Percentiles rank a stretch among this genome's conserved stretches.
Evolutionary conservation across 768 basidiomycete species (phyloP).

Genomic region (button mushroom (Agaricus bisporus)): DNA sequence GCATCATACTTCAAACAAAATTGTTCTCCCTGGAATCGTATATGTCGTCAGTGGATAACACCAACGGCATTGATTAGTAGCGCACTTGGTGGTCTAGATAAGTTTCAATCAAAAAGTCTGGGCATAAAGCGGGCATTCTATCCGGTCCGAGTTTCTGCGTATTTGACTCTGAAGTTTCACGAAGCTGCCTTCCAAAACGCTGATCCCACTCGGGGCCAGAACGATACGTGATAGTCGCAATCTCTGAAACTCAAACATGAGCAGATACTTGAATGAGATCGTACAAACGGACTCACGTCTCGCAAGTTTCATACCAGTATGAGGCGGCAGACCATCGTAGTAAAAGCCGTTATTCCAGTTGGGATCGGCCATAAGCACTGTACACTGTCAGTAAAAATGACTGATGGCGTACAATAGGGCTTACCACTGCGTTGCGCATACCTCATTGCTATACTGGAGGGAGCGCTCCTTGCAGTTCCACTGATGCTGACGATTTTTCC

Average conservation of each 20-base stretch:
- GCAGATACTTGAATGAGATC: background rate
- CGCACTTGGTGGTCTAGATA: constrained; percentile 93
- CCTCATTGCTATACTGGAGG: constrained; percentile 91
- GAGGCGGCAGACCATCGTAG: constrained; percentile 91
- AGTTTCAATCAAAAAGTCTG: constrained; percentile 97
- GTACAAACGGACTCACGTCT: constrained; percentile 51
- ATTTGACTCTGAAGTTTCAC: constrained; percentile 32
- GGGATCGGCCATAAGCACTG: constrained; percentile 98
- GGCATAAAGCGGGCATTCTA: constrained; percentile 75
- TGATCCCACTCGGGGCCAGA: constrained; percentile 99
- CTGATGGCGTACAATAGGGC: background rate
- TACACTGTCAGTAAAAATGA: background rate
- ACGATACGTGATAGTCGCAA: constrained; percentile 97
- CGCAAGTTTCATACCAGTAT: constrained; percentile 97
- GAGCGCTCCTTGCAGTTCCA: constrained; percentile 88
- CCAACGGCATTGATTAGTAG: constrained; percentile 39
- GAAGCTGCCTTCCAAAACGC: constrained; percentile 84
- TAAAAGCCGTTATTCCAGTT: constrained; percentile 99
- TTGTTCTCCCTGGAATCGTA: constrained; percentile 68
- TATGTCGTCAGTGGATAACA: constrained; percentile 18
- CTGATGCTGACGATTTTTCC: constrained; percentile 91
- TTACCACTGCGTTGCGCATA: constrained; percentile 93
- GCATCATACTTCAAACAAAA: constrained; percentile 99
- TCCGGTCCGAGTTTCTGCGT: constrained; percentile 20
- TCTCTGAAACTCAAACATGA: constrained; percentile 50